Evolutionary conservation across 768 basidiomycete genomes (phyloP).

Genomic region (Neoboletus magnificus): DNA sequence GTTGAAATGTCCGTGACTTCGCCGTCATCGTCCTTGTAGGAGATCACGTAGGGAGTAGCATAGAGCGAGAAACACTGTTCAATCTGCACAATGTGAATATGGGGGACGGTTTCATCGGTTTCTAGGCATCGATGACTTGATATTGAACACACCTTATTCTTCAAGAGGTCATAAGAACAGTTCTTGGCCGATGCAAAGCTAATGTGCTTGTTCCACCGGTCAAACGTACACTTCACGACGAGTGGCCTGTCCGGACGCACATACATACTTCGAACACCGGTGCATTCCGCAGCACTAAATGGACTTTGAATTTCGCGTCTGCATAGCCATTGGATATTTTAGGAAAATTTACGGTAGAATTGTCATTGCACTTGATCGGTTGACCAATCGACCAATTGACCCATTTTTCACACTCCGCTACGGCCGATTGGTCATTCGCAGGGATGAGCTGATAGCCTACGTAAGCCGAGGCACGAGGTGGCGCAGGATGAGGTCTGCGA

Average conservation of each 20-base stretch:
- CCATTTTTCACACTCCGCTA: too few relatives aligned
- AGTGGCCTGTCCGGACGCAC: constrained; percentile 71
- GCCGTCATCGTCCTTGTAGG: constrained; percentile 87
- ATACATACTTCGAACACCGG: constrained; percentile 33
- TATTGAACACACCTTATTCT: constrained; percentile 57
- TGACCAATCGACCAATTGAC: background rate
- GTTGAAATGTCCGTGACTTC: constrained; percentile 66
- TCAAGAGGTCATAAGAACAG: constrained; percentile 73
- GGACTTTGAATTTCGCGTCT: too few relatives aligned
- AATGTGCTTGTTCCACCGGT: constrained; percentile 70
- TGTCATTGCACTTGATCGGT: too few relatives aligned
- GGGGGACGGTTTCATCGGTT: background rate
- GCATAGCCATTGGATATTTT: too few relatives aligned
- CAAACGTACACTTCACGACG: constrained; percentile 80
- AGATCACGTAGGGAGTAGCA: constrained; percentile 64
- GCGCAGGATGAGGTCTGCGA: too few relatives aligned
- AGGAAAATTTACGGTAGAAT: too few relatives aligned
- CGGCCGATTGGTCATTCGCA: too few relatives aligned
- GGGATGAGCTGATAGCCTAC: too few relatives aligned
- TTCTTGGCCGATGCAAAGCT: constrained; percentile 76
- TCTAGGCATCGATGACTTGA: background rate
- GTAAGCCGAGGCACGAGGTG: too few relatives aligned
- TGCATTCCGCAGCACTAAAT: too few relatives aligned
- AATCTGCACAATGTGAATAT: constrained; percentile 46
- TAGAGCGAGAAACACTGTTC: constrained; percentile 81